Evolutionary conservation across 2,329 filamentous ascomycete species (phyloP).

Genomic region (Aspergillus niger): DNA sequence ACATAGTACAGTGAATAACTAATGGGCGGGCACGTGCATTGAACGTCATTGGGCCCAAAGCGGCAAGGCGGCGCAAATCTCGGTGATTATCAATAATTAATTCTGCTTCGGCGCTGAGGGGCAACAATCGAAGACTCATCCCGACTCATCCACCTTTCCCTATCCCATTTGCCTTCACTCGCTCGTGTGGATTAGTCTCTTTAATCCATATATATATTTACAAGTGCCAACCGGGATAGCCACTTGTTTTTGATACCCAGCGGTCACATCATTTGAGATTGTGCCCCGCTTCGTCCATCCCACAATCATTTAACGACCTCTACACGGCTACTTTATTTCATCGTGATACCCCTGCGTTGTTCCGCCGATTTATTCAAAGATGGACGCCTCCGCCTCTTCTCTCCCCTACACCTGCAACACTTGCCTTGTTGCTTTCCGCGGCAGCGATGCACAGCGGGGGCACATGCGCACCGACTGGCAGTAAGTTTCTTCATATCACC

Average conservation of each 20-base stretch:
- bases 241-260: not conserved
- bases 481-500: conserved; percentile 57
- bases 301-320: conserved; percentile 24
- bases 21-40: not conserved
- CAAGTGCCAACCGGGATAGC: not conserved
- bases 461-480: conserved; percentile 99
- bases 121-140: not conserved
- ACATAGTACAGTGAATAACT: not conserved
- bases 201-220: no score
- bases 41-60: conserved; percentile 1
- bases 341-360: conserved; percentile 22
- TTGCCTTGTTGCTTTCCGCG: conserved; percentile 94
- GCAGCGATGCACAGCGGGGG: conserved; percentile 85
- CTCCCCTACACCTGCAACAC: conserved; percentile 98
- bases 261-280: not conserved
- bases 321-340: not conserved
- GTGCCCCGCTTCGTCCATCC: conserved; percentile 34
- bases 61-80: not conserved
- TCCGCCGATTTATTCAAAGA: conserved; percentile 27
- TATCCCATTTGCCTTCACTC: no score
- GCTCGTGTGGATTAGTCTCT: not conserved
- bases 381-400: conserved; percentile 43
- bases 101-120: not conserved
- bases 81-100: not conserved
- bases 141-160: not conserved